A percentile compares a stretch with the other conserved stretches of the same genome.
These are phyloP conservation scores for Ogataea paraovalis DNA, from an alignment of 805 yeast genomes.

Conservation along the genomic window DNA sequence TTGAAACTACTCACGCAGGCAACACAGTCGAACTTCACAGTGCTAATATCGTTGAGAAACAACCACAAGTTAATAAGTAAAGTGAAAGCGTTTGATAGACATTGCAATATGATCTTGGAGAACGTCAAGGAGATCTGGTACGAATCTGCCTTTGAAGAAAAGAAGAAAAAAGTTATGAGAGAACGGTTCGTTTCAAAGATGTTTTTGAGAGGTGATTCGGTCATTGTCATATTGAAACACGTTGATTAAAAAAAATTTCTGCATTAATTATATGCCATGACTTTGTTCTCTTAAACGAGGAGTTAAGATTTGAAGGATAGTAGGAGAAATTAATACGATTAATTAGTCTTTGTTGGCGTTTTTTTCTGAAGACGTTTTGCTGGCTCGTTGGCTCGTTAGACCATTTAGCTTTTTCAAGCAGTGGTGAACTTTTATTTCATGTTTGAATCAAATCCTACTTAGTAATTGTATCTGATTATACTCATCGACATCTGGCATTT, in stretches of 20 bases:
- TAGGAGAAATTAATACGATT: too few relatives aligned
- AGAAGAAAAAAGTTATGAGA: constrained; percentile 41
- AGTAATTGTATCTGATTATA: too few relatives aligned
- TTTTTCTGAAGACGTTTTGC: too few relatives aligned
- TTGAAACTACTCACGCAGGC: constrained; percentile 84
- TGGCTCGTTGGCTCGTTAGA: too few relatives aligned
- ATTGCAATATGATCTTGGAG: constrained; percentile 88
- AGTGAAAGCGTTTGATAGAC: constrained; percentile 94
- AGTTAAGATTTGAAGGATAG: too few relatives aligned
- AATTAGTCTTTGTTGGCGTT: too few relatives aligned
- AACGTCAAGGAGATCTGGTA: constrained; percentile 79
- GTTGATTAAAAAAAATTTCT: not conserved
- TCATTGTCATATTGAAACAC: constrained; percentile 63
- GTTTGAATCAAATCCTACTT: too few relatives aligned
- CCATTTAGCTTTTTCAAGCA: too few relatives aligned
- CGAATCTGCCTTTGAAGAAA: constrained; percentile 55
- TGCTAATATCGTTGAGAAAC: constrained; percentile 85
- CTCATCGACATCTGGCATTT: too few relatives aligned
- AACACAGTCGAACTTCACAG: constrained; percentile 66
- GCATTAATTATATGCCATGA: too few relatives aligned
- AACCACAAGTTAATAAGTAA: constrained; percentile 88
- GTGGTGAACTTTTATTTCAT: too few relatives aligned
- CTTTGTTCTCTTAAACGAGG: too few relatives aligned
- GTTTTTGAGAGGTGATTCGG: constrained; percentile 94
- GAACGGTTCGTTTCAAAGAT: constrained; percentile 85